Evolutionary conservation across 768 basidiomycete species (phyloP).

Genomic region (Polyporus arcularius): DNA sequence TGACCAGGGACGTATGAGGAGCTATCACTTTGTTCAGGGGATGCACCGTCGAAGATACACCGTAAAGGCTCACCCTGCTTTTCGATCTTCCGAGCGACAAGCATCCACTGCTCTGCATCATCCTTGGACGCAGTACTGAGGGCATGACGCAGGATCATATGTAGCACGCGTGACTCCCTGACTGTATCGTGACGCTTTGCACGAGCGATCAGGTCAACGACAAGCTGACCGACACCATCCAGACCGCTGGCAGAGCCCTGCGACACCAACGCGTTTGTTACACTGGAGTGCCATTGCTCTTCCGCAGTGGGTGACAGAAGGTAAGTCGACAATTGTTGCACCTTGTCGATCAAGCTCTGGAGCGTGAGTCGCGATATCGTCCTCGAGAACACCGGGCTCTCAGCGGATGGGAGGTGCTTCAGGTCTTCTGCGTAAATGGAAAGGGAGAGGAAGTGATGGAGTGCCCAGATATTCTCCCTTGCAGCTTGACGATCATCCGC

Average conservation of each 20-base stretch:
- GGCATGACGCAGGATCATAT: slow-evolving; percentile 58
- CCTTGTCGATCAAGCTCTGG: slow-evolving; percentile 44
- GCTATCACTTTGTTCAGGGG: slow-evolving; percentile 43
- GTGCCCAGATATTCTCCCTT: slow-evolving; percentile 58
- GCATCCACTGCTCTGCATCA: slow-evolving; percentile 80
- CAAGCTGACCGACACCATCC: slow-evolving; percentile 33
- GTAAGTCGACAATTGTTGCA: slow-evolving; percentile 62
- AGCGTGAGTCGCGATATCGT: slow-evolving; percentile 37
- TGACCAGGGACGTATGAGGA: slow-evolving; percentile 65
- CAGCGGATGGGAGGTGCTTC: slow-evolving; percentile 49
- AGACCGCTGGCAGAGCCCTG: slow-evolving; percentile 23
- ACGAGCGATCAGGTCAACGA: slow-evolving; percentile 33
- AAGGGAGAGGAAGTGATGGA: slow-evolving; percentile 70
- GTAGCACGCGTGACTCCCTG: slow-evolving; percentile 60
- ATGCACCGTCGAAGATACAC: neutral
- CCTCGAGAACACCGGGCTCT: slow-evolving; percentile 50
- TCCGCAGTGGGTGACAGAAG: slow-evolving; percentile 51
- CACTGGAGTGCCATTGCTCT: slow-evolving; percentile 51
- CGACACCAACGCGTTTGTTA: slow-evolving; percentile 38
- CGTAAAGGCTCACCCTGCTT: slow-evolving; percentile 50
- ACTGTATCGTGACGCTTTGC: slow-evolving; percentile 44
- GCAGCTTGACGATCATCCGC: slow-evolving; percentile 61
- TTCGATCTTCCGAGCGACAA: slow-evolving; percentile 64
- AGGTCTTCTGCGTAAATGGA: slow-evolving; percentile 64
- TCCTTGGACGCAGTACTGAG: slow-evolving; percentile 56